Evolutionary conservation across 106 monocot species (phyloP).

Genomic region (Triglochin maritima): DNA sequence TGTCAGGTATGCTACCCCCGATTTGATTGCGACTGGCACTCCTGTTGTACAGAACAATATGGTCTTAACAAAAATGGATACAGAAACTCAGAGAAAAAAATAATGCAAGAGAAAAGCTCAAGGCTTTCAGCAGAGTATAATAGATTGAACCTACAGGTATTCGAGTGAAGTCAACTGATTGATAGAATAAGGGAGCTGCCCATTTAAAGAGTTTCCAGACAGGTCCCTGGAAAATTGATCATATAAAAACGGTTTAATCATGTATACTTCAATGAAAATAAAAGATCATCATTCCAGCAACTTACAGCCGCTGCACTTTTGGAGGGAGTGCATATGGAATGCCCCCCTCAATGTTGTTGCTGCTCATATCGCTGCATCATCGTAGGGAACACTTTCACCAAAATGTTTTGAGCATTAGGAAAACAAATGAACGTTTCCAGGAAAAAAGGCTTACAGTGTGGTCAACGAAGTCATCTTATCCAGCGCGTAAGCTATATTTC

Average conservation of each 20-base stretch:
- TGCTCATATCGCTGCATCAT: conserved; percentile 17
- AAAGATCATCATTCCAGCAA: not conserved
- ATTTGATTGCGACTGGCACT: conserved; percentile 20
- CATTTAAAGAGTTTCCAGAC: conserved; percentile 4
- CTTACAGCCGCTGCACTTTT: conserved; percentile 11
- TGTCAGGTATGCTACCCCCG: conserved; percentile 6
- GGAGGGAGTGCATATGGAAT: conserved; percentile 20
- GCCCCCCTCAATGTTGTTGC: conserved; percentile 4
- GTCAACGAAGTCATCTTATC: conserved; percentile 3
- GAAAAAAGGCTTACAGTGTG: not conserved
- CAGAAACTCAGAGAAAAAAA: not conserved
- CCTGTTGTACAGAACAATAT: not conserved
- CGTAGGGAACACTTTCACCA: not conserved
- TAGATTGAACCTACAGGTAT: conserved; percentile 8
- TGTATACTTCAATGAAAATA: not conserved
- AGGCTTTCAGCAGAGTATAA: not conserved
- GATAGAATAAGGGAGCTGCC: conserved; percentile 10
- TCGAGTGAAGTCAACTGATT: conserved; percentile 7
- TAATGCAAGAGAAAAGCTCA: not conserved
- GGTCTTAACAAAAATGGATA: not conserved
- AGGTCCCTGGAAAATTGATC: conserved; percentile 5
- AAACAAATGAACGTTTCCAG: not conserved
- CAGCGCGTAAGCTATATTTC: conserved; percentile 6
- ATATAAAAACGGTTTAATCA: not conserved
- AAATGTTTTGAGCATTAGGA: not conserved